phyloP scores from a whole-genome alignment of 805 yeast genomes.

The Nakazawaea sp. region DNA sequence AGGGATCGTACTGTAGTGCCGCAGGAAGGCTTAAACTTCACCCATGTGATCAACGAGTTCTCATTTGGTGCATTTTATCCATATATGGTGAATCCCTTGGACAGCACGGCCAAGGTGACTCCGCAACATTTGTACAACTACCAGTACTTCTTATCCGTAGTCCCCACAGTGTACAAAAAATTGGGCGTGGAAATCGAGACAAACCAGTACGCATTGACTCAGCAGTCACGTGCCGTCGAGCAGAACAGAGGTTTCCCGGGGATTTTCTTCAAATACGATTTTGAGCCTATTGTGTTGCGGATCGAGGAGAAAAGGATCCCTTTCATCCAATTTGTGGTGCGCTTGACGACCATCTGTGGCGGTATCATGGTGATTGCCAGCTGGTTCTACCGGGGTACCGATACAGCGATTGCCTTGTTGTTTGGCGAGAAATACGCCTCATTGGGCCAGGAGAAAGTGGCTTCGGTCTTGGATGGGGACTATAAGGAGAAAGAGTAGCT shows the following conservation, averaged over 20 bases:
- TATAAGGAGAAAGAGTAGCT: not conserved
- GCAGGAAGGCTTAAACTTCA: constrained; percentile 54
- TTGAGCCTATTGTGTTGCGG: constrained; percentile 75
- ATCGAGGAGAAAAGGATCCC: constrained; percentile 68
- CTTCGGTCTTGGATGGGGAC: constrained; percentile 2
- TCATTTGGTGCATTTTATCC: constrained; percentile 92
- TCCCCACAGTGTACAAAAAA: constrained; percentile 72
- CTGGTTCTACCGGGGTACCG: constrained; percentile 55
- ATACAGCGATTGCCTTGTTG: constrained; percentile 39
- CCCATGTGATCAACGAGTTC: constrained; percentile 80
- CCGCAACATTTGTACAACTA: constrained; percentile 41
- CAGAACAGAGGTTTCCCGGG: constrained; percentile 51
- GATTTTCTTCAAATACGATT: constrained; percentile 74
- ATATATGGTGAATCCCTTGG: constrained; percentile 80
- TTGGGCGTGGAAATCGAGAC: constrained; percentile 73
- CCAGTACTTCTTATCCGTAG: constrained; percentile 69
- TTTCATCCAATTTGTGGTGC: constrained; percentile 69
- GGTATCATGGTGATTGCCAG: constrained; percentile 69
- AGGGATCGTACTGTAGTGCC: constrained; percentile 41
- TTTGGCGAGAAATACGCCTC: constrained; percentile 54
- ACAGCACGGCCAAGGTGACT: constrained; percentile 57
- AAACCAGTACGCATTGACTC: constrained; percentile 75
- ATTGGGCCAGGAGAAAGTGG: constrained; percentile 36
- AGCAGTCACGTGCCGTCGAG: constrained; percentile 21
- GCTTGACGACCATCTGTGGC: constrained; percentile 76